phyloP scores from a whole-genome alignment of 179 eudicot genomes.

The Pouteria campechiana region DNA sequence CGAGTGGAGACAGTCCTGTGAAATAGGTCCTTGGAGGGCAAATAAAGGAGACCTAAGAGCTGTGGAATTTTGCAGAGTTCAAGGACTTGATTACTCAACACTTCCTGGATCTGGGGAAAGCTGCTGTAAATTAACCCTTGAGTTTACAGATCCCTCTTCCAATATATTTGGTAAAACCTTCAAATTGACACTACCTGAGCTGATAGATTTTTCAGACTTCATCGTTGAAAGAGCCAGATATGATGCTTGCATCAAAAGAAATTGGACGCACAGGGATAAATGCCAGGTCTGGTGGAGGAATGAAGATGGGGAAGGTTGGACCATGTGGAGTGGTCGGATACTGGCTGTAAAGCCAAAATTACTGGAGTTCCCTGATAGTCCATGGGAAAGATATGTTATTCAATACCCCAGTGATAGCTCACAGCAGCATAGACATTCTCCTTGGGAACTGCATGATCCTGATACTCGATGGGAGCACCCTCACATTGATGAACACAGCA shows the following conservation, averaged over 20 bases:
- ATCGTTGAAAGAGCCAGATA: conserved; percentile 73
- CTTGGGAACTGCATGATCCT: conserved; percentile 89
- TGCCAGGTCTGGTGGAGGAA: conserved; percentile 97
- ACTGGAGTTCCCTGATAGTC: conserved; percentile 78
- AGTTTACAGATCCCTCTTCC: conserved; percentile 54
- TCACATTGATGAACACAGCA: conserved; percentile 46
- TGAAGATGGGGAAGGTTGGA: conserved; percentile 64
- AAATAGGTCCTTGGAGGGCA: conserved; percentile 57
- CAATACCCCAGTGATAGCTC: conserved; percentile 65
- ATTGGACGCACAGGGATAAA: conserved; percentile 73
- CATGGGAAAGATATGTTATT: conserved; percentile 76
- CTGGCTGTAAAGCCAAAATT: conserved; percentile 52
- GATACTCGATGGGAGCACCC: conserved; percentile 72
- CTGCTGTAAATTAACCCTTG: conserved; percentile 76
- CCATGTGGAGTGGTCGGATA: conserved; percentile 94
- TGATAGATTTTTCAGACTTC: conserved; percentile 66
- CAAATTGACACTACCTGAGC: conserved; percentile 66
- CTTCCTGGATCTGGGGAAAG: conserved; percentile 86
- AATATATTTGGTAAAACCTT: conserved; percentile 49
- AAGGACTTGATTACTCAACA: conserved; percentile 46
- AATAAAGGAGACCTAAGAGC: conserved; percentile 51
- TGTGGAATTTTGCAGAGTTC: conserved; percentile 72
- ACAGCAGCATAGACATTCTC: conserved; percentile 59
- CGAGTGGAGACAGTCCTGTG: conserved; percentile 14
- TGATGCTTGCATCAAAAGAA: conserved; percentile 61